Conservation (phyloP, 2,329 filamentous ascomycete species). For the Penicillium sp. region DNA sequence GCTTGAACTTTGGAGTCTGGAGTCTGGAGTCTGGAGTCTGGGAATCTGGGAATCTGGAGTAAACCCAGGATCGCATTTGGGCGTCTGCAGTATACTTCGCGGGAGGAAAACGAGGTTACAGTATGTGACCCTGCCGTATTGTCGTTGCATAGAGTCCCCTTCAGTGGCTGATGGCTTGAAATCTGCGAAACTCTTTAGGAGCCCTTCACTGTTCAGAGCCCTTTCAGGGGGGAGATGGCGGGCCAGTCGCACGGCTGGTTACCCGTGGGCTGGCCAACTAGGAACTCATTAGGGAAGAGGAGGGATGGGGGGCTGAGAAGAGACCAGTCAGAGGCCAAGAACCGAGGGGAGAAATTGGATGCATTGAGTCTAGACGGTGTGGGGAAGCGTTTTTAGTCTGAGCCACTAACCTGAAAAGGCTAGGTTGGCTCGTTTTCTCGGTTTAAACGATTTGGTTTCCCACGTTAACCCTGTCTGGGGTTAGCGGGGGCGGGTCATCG, state of each 20-base stretch:
- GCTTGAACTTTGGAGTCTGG: not conserved
- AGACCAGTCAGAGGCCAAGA: not conserved
- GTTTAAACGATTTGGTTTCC: not conserved
- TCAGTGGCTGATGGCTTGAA: constrained; percentile 2
- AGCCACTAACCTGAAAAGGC: not conserved
- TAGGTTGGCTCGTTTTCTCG: not conserved
- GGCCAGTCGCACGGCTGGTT: not conserved
- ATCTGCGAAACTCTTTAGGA: not conserved
- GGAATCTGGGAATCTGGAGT: not conserved
- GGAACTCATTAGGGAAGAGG: not conserved
- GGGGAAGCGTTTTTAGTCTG: not conserved
- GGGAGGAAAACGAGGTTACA: not conserved
- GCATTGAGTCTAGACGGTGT: not conserved
- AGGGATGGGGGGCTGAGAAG: too few species aligned
- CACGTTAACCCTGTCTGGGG: not conserved
- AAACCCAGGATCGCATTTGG: too few species aligned
- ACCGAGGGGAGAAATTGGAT: not conserved
- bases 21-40: not conserved
- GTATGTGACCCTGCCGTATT: constrained; percentile 6
- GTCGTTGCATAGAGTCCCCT: constrained; percentile 6
- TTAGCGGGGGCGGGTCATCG: not conserved
- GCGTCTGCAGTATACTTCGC: not conserved
- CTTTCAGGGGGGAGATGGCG: not conserved
- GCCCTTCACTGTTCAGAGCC: not conserved
- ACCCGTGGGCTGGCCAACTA: not conserved